phyloP scores from a whole-genome alignment of 345 rosid species.

The Linum trigynum region DNA sequence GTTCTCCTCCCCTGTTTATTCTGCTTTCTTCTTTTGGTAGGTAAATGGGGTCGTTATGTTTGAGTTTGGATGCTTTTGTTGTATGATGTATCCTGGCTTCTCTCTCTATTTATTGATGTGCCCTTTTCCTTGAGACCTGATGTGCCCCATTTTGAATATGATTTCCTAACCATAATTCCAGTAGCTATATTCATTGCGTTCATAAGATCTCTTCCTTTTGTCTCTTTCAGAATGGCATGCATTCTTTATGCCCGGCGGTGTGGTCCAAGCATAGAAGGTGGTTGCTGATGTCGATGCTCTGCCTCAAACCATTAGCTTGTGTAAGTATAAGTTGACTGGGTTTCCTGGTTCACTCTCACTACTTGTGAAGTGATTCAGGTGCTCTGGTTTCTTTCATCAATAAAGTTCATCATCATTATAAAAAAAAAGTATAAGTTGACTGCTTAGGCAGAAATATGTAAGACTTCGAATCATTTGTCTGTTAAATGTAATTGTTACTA shows the following conservation, averaged over 20 bases:
- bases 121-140: neutral
- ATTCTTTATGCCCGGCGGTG: conserved; percentile 90
- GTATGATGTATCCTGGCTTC: too few species aligned
- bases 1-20: neutral
- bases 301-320: conserved; percentile 84
- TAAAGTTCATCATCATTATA: too few species aligned
- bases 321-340: conserved; percentile 49
- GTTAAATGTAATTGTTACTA: neutral
- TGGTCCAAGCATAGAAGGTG: conserved; percentile 98
- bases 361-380: too few species aligned
- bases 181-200: neutral
- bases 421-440: conserved; percentile 13
- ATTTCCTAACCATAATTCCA: neutral
- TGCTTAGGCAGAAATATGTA: conserved; percentile 4
- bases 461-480: neutral
- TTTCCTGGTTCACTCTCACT: too few species aligned
- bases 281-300: conserved; percentile 96
- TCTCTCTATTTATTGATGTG: neutral
- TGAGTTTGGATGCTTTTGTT: too few species aligned
- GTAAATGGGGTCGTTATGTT: too few species aligned
- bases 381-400: too few species aligned
- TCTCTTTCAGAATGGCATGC: conserved; percentile 72
- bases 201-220: conserved; percentile 1
- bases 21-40: neutral
- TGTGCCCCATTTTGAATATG: neutral